Percentiles rank a stretch among this genome's conserved stretches.
phyloP scores from a whole-genome alignment of 257 asterid genomes.

The Solanum megistacrolobum region DNA sequence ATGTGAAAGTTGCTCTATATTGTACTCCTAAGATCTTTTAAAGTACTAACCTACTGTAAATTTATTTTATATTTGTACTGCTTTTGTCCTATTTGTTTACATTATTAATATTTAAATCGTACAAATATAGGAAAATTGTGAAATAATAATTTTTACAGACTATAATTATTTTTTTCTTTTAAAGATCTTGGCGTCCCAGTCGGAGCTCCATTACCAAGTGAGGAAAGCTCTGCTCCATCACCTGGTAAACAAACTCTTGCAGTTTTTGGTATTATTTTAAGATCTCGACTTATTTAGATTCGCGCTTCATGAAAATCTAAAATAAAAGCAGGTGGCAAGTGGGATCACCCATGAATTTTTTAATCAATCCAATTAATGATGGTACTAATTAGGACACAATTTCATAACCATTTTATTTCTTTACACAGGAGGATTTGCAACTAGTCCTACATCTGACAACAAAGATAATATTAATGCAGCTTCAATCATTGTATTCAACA shows the following conservation, averaged over 20 bases:
- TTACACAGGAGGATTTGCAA: neutral
- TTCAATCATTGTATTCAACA: neutral
- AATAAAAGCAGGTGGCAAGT: neutral
- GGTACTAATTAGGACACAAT: neutral
- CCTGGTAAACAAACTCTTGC: neutral
- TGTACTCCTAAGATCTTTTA: too few species aligned
- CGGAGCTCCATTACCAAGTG: neutral
- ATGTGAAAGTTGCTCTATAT: too few species aligned
- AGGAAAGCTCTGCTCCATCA: neutral
- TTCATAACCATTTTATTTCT: neutral
- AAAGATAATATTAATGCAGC: neutral
- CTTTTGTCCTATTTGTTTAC: neutral
- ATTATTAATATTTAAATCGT: too few species aligned
- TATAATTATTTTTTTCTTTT: neutral
- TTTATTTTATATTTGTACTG: neutral
- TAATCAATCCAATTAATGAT: neutral
- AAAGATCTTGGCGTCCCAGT: neutral
- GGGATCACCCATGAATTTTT: neutral
- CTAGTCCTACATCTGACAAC: neutral
- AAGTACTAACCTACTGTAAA: too few species aligned
- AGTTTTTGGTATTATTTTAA: neutral
- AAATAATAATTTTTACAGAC: neutral
- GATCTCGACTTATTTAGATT: neutral
- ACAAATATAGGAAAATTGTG: neutral
- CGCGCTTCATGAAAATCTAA: neutral